Base-by-base conservation (phyloP, 495 filamentous ascomycete species). In the Talaromyces stipitatus region DNA sequence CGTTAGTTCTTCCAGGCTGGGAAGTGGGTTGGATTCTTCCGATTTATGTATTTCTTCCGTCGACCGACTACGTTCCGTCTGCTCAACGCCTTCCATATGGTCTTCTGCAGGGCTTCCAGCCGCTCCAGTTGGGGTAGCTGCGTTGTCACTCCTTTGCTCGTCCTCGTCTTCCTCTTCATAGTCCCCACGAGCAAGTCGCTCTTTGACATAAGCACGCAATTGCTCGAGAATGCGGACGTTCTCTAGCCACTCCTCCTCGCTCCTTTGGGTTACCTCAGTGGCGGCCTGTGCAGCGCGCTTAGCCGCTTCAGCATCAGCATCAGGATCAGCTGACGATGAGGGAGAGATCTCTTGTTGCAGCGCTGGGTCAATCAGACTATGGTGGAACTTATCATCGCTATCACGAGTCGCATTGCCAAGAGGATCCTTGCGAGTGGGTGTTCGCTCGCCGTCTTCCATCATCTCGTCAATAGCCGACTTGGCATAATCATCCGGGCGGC, bases 151-250 rank as follows among this genome's bases (percentile, higher is more conserved):
- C 18, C 29, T 41, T 11, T 14, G 3, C 16, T 22, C 41, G 7
- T 20, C 28, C 2, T 28, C 61, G 3, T 54, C 62, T 20, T 75
- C 78, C 2, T 70, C 64, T 18, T 79, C 82, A 56, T 82, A 91
- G 22, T 90, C 84, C 52, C 78, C 78, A 28, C 74, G 73, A 57
- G 86, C 77, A 20, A 95, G 72, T 18, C 85, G 76, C 16, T 84
- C 75, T 24, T 79, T 78, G 61, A 96, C 80, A 61, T 83, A 82
- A 36, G 81, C 78, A 32, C 89, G 79, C 45, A 96, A 78, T 38
- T 76, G 79, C 71, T 95, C 90, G 52, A 95, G 85, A 36, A 86
- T 78, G 26, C 90, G 87, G 57, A 91, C 84, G 69, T 91, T 88
- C 63, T 91, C 87, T 10, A 96, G 81, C 90, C 90, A 95, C 32